phyloP scores from a whole-genome alignment of 768 basidiomycete genomes.

The Megacollybia marginata region DNA sequence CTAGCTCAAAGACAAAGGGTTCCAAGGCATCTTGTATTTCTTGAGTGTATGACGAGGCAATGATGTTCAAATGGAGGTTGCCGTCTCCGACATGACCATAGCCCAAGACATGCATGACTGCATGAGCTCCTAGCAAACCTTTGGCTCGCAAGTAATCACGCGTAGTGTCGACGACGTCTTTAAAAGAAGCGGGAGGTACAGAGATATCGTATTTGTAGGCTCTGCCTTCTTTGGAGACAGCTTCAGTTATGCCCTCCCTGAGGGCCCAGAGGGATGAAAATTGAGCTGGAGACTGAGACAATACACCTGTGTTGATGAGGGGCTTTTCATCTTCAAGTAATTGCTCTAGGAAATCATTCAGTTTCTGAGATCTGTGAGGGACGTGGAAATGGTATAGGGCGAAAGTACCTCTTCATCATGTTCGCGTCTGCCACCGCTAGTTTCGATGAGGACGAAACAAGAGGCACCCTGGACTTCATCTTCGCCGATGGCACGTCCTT shows the following conservation, averaged over 20 bases:
- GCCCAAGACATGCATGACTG: slow-evolving; percentile 81
- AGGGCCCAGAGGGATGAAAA: slow-evolving; percentile 87
- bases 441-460: slow-evolving; percentile 92
- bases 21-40: slow-evolving; percentile 86
- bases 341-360: slow-evolving; percentile 68
- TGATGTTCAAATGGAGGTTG: slow-evolving; percentile 89
- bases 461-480: slow-evolving; percentile 70
- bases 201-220: slow-evolving; percentile 97
- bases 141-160: slow-evolving; percentile 62
- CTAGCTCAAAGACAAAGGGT: slow-evolving; percentile 91
- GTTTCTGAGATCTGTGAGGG: slow-evolving; percentile 55
- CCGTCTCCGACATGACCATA: slow-evolving; percentile 98
- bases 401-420: slow-evolving; percentile 85
- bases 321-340: slow-evolving; percentile 67
- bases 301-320: slow-evolving; percentile 82
- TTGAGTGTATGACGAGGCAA: slow-evolving; percentile 73
- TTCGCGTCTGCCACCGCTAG: slow-evolving; percentile 85
- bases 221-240: slow-evolving; percentile 88
- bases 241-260: slow-evolving; percentile 89
- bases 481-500: slow-evolving; percentile 68
- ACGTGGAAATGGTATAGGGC: neutral
- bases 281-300: slow-evolving; percentile 87
- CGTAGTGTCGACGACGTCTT: slow-evolving; percentile 78
- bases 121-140: slow-evolving; percentile 62
- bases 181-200: slow-evolving; percentile 80